These are phyloP conservation scores for Paraleonurus japonicus DNA, from an alignment of 257 asterid species.

Conservation along the genomic window DNA sequence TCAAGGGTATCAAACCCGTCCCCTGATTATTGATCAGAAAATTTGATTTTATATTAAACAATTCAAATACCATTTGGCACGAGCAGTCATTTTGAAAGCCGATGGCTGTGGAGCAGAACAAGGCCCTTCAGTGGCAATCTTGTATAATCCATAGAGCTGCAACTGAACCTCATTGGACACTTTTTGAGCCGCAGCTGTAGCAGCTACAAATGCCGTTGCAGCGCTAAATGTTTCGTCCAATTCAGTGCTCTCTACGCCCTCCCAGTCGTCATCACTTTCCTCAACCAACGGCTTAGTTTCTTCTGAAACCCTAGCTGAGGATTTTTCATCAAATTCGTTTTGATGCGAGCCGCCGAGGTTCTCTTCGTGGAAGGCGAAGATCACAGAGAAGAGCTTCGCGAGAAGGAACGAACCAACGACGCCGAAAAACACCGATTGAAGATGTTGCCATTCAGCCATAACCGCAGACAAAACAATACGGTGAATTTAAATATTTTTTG, in stretches of 20 bases:
- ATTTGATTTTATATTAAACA: no score
- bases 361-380: slow-evolving; percentile 57
- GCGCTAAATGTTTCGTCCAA: slow-evolving; percentile 75
- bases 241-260: slow-evolving; percentile 79
- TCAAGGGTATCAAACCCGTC: neutral
- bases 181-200: slow-evolving; percentile 40
- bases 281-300: slow-evolving; percentile 34
- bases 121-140: slow-evolving; percentile 82
- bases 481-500: neutral
- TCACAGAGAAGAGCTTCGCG: slow-evolving; percentile 55
- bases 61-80: slow-evolving; percentile 28
- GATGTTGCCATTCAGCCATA: slow-evolving; percentile 59
- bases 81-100: slow-evolving; percentile 48
- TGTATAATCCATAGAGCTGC: slow-evolving; percentile 63
- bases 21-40: no score
- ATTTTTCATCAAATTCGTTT: slow-evolving; percentile 8
- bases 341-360: slow-evolving; percentile 37
- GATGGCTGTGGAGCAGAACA: slow-evolving; percentile 51
- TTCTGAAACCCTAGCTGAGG: slow-evolving; percentile 26
- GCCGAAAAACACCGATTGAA: slow-evolving; percentile 54
- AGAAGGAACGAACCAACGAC: slow-evolving; percentile 58
- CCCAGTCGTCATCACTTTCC: slow-evolving; percentile 63
- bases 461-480: neutral
- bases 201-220: slow-evolving; percentile 75
- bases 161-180: slow-evolving; percentile 63